Evolutionary conservation across 1,139 yeast genomes (phyloP).

Genomic region (Geotrichum cucujoidarum): DNA sequence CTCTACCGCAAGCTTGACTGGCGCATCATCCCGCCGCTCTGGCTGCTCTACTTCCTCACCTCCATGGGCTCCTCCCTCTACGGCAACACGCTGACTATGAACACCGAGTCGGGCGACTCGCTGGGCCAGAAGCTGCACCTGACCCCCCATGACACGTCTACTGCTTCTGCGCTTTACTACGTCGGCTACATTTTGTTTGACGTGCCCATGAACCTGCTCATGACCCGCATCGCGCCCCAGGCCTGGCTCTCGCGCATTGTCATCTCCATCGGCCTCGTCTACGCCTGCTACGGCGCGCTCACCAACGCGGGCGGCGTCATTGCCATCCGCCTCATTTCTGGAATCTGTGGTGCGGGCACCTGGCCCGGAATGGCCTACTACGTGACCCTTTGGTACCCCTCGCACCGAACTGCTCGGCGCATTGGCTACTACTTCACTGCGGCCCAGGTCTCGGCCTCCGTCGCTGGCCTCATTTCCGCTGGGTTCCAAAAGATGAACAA

Average conservation of each 20-base stretch:
- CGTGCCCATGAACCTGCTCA: conserved; percentile 78
- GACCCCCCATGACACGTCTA: conserved; percentile 54
- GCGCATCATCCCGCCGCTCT: conserved; percentile 76
- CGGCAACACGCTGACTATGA: conserved; percentile 82
- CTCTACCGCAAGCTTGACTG: conserved; percentile 63
- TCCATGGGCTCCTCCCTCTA: conserved; percentile 76
- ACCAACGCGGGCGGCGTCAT: conserved; percentile 53
- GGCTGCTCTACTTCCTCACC: conserved; percentile 73
- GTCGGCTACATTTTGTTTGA: conserved; percentile 82
- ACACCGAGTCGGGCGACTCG: conserved; percentile 58
- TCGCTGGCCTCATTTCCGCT: conserved; percentile 78
- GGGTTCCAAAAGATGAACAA: conserved; percentile 85
- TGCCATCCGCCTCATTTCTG: conserved; percentile 70
- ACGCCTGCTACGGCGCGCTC: conserved; percentile 64
- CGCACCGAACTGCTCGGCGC: conserved; percentile 67
- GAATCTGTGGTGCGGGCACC: conserved; percentile 81
- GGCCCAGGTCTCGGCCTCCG: conserved; percentile 82
- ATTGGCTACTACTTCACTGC: conserved; percentile 90
- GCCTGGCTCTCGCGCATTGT: conserved; percentile 80
- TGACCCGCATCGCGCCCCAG: conserved; percentile 83
- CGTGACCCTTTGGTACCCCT: conserved; percentile 80
- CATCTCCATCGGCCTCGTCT: conserved; percentile 69
- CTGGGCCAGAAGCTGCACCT: conserved; percentile 50
- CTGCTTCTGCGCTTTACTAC: conserved; percentile 76
- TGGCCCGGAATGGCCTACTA: conserved; percentile 94